Conservation (phyloP, 1,284 basidiomycete genomes). For the Pisolithus thermaeus region DNA sequence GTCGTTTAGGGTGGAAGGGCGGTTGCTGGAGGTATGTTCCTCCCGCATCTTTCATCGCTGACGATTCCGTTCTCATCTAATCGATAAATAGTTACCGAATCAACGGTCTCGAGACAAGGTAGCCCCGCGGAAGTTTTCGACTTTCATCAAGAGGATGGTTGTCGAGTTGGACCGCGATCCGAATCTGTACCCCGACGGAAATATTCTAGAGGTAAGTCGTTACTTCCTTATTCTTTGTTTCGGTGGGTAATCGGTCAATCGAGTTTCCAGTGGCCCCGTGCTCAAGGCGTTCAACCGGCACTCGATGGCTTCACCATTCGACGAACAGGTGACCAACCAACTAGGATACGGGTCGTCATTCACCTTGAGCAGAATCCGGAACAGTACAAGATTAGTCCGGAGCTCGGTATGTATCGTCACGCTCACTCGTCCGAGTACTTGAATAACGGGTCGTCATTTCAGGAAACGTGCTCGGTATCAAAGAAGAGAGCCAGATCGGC, state of each 20-base stretch:
- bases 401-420: slow-evolving; percentile 49
- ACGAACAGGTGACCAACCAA: slow-evolving; percentile 74
- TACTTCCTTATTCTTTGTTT: background rate
- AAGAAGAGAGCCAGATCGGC: slow-evolving; percentile 81
- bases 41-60: background rate
- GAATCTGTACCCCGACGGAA: slow-evolving; percentile 75
- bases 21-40: slow-evolving; percentile 67
- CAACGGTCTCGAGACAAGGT: slow-evolving; percentile 64
- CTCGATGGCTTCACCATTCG: slow-evolving; percentile 89
- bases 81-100: slow-evolving; percentile 43
- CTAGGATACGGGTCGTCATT: slow-evolving; percentile 75
- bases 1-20: slow-evolving; percentile 85
- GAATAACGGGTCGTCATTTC: slow-evolving; percentile 4
- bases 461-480: slow-evolving; percentile 70
- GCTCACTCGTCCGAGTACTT: slow-evolving; percentile 2
- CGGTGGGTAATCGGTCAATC: background rate
- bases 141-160: slow-evolving; percentile 78
- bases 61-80: background rate
- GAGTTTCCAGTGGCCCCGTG: slow-evolving; percentile 60
- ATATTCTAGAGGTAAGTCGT: slow-evolving; percentile 61
- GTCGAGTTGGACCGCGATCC: slow-evolving; percentile 88
- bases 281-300: slow-evolving; percentile 47
- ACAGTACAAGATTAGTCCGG: slow-evolving; percentile 76
- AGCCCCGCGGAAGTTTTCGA: slow-evolving; percentile 76
- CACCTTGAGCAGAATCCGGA: slow-evolving; percentile 86